Percentiles rank a stretch among this genome's conserved stretches.
phyloP scores from a whole-genome alignment of 371 early-diverging fungal species.

The Mucor racemosus region DNA sequence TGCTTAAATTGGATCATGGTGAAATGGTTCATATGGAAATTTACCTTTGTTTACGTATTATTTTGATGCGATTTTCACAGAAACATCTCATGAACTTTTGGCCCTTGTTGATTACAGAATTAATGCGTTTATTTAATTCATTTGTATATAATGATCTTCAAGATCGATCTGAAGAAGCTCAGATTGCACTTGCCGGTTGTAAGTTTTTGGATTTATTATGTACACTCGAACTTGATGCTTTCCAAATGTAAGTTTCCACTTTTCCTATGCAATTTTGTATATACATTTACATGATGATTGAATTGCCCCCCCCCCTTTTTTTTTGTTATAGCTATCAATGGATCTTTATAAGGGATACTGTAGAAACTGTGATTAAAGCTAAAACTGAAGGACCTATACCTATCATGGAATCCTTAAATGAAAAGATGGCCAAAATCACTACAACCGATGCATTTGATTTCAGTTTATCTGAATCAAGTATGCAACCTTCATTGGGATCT shows the following conservation, averaged over 20 bases:
- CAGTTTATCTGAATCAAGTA: constrained; percentile 22
- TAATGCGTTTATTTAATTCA: constrained; percentile 68
- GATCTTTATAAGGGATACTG: constrained; percentile 89
- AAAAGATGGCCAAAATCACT: constrained; percentile 44
- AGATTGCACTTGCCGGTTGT: constrained; percentile 81
- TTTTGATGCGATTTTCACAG: constrained; percentile 79
- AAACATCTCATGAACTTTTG: constrained; percentile 86
- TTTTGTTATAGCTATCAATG: constrained; percentile 77
- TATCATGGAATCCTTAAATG: constrained; percentile 55
- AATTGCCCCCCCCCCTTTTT: too few species aligned
- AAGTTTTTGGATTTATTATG: constrained; percentile 88
- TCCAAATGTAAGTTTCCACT: constrained; percentile 71
- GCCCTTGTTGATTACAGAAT: constrained; percentile 89
- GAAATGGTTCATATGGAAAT: constrained; percentile 83
- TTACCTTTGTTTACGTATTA: constrained; percentile 81
- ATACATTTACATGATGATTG: too few species aligned
- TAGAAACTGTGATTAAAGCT: constrained; percentile 61
- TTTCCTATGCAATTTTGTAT: background rate
- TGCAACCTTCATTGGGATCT: constrained; percentile 42
- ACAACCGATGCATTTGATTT: constrained; percentile 24
- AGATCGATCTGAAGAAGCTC: constrained; percentile 71
- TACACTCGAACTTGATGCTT: constrained; percentile 79
- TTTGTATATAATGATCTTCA: constrained; percentile 55
- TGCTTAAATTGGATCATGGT: constrained; percentile 71
- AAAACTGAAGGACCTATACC: constrained; percentile 55